Conservation (phyloP, 2,329 filamentous ascomycete genomes). For the Microcyclospora tardicrescens region DNA sequence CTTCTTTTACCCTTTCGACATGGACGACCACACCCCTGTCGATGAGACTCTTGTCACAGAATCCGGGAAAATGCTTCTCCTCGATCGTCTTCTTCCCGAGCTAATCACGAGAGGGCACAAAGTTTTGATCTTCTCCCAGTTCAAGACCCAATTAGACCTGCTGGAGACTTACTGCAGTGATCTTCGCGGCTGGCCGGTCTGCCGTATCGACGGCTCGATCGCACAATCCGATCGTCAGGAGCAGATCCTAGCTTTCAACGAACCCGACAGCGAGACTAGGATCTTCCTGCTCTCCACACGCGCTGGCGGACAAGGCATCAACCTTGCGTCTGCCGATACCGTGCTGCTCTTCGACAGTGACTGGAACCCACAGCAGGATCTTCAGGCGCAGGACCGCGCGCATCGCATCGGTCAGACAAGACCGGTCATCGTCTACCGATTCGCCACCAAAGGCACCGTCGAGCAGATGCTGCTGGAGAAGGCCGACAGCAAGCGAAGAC, state of each 20-base stretch:
- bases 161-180: slow-evolving; percentile 71
- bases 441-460: slow-evolving; percentile 85
- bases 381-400: slow-evolving; percentile 90
- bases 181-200: slow-evolving; percentile 68
- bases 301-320: slow-evolving; percentile 90
- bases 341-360: slow-evolving; percentile 83
- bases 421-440: slow-evolving; percentile 84
- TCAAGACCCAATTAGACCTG: slow-evolving; percentile 86
- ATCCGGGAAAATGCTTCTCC: slow-evolving; percentile 89
- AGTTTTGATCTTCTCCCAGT: slow-evolving; percentile 91
- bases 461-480: slow-evolving; percentile 78
- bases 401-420: slow-evolving; percentile 89
- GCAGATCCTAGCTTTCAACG: slow-evolving; percentile 39
- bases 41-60: slow-evolving; percentile 76
- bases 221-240: slow-evolving; percentile 47
- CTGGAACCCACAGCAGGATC: slow-evolving; percentile 94
- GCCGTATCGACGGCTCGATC: slow-evolving; percentile 83
- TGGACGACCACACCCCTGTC: slow-evolving; percentile 41
- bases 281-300: slow-evolving; percentile 83
- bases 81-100: slow-evolving; percentile 70
- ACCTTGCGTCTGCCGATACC: slow-evolving; percentile 79
- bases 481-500: slow-evolving; percentile 77
- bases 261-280: slow-evolving; percentile 31
- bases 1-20: slow-evolving; percentile 82
- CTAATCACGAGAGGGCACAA: slow-evolving; percentile 70